Percentiles rank a stretch among this genome's conserved stretches.
phyloP scores from a whole-genome alignment of 2,329 filamentous ascomycete genomes.

The Aureobasidium pullulans region DNA sequence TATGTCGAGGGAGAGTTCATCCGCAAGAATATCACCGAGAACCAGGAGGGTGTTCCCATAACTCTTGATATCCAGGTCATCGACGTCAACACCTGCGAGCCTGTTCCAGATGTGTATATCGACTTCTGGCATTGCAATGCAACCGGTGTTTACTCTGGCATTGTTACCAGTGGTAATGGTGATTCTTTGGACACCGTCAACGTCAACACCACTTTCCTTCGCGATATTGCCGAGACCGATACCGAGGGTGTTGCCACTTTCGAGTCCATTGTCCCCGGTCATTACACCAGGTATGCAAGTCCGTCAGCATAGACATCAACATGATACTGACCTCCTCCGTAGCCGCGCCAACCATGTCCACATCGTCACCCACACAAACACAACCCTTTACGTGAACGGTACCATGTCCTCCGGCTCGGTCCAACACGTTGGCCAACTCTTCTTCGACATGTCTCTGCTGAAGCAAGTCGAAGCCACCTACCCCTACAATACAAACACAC shows the following conservation, averaged over 20 bases:
- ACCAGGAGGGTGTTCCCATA: constrained; percentile 34
- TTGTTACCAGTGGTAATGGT: constrained; percentile 32
- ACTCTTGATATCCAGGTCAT: constrained; percentile 39
- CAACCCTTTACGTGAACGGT: constrained; percentile 39
- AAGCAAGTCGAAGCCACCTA: constrained; percentile 39
- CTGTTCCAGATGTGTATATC: constrained; percentile 31
- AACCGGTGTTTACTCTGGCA: constrained; percentile 40
- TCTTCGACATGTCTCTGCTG: constrained; percentile 56
- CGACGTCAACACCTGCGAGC: constrained; percentile 35
- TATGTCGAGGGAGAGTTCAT: constrained; percentile 34
- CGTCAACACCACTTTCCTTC: constrained; percentile 19
- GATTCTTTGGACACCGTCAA: constrained; percentile 25
- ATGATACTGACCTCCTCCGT: not conserved
- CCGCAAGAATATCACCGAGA: constrained; percentile 35
- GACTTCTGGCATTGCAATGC: constrained; percentile 43
- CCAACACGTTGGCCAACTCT: constrained; percentile 57
- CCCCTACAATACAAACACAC: constrained; percentile 39
- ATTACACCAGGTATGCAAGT: constrained; percentile 26
- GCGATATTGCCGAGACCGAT: constrained; percentile 12
- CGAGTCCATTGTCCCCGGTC: constrained; percentile 38
- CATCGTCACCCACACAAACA: constrained; percentile 30
- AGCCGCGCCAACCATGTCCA: constrained; percentile 38
- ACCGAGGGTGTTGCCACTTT: constrained; percentile 20
- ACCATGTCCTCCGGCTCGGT: constrained; percentile 45
- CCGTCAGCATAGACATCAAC: not conserved